These are phyloP conservation scores for Hypoxylon subgilvum DNA, from an alignment of 495 filamentous ascomycete species.

Conservation along the genomic window DNA sequence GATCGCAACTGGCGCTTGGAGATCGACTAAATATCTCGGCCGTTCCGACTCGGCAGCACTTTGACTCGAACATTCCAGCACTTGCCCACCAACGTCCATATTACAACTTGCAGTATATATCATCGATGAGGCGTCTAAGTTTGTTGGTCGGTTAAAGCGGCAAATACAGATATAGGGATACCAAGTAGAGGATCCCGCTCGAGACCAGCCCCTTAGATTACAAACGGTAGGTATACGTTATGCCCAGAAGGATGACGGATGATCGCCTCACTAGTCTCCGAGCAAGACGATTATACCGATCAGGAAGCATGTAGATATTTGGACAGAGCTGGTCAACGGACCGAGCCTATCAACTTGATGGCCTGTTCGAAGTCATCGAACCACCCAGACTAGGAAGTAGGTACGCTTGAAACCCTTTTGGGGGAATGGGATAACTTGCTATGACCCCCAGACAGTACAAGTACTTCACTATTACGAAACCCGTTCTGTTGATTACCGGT, in stretches of 20 bases:
- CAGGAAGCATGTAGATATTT: neutral
- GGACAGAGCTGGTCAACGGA: too few species aligned
- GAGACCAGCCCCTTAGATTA: neutral
- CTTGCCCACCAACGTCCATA: neutral
- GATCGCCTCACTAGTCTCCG: neutral
- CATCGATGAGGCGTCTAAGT: too few species aligned
- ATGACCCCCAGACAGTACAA: too few species aligned
- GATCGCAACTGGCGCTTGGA: conserved; percentile 21
- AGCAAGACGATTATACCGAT: neutral
- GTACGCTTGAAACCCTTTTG: too few species aligned
- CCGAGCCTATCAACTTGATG: too few species aligned
- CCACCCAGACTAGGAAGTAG: too few species aligned
- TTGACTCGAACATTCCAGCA: neutral
- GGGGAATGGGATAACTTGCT: too few species aligned
- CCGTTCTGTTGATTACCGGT: too few species aligned
- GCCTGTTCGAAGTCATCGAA: too few species aligned
- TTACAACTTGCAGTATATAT: neutral
- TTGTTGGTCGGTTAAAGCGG: neutral
- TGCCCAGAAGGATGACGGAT: neutral
- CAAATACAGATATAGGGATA: neutral
- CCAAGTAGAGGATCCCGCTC: too few species aligned
- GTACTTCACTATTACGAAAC: too few species aligned
- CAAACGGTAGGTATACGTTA: neutral
- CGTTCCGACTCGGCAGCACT: neutral
- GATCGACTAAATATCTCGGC: neutral